Base-by-base conservation (phyloP, 352 stramenopile species). In the Phytophthora boehmeriae region DNA sequence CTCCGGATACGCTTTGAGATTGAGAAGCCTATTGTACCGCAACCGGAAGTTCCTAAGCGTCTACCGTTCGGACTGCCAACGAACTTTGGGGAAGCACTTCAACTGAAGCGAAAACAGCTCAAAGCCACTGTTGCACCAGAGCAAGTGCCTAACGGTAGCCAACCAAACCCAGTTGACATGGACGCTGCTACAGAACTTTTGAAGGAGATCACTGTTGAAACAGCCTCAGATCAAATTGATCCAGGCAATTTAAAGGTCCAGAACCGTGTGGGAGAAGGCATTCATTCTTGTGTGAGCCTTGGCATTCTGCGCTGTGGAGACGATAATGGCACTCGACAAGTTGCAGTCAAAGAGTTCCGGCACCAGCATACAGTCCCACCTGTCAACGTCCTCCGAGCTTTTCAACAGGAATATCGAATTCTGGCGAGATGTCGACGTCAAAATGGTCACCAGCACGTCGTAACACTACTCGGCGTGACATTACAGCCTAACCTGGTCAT, bases 291-390 rank as follows among this genome's bases (percentile, higher is more conserved):
- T 39, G 72, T 80, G 6, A 49, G 48, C 34, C 56, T 53, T 14
- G 72, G 59, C 8, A 48, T 44, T 4, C 54, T 77, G 17, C 23
- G 16, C 5, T 25, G 16, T 6, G 10, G 30, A 10, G 42, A 45
- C 22, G 34, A 30, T 43, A 30, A 11, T 10, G 46, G 32, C 10
- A 23, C 8, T 6, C 30, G 23, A 4, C 56, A 68, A 13, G 59
- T 81, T 13, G 67, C 68, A 42, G 50, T 76, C 34, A 81, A 81
- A 60, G 68, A 78, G 28, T 81, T 81, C 39, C 66, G 66, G 5
- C 68, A 78, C 38, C 45, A 62, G 30, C 54, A 73, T n/a, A 20
- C 42, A 35, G 23, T 67, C 34, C 68, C 72, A 17, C 68, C 69
- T 14, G 66, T 68, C 32, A 73, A 63, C 19, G 69, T 78, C 19